phyloP scores from a whole-genome alignment of 2,329 filamentous ascomycete species.

The Cladophialophora carrionii region DNA sequence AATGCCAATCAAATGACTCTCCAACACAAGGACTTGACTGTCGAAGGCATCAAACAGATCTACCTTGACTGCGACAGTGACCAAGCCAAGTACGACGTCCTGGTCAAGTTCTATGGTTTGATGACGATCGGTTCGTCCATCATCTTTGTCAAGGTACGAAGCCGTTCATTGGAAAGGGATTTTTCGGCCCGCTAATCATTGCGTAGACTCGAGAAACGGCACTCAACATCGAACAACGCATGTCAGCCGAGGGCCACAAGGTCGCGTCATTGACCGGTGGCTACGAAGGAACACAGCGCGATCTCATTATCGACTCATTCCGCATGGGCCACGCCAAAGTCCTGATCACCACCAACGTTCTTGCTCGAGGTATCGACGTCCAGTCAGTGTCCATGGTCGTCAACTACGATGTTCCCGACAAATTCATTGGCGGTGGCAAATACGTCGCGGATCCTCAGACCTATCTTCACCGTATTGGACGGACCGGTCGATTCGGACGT shows the following conservation, averaged over 20 bases:
- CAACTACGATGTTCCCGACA: conserved; percentile 74
- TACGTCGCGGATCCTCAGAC: conserved; percentile 80
- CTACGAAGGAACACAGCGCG: conserved; percentile 80
- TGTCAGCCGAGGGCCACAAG: conserved; percentile 86
- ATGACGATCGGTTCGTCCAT: conserved; percentile 98
- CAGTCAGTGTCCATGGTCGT: conserved; percentile 94
- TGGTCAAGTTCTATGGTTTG: conserved; percentile 91
- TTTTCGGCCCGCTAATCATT: conserved; percentile 21
- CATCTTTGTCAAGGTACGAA: conserved; percentile 86
- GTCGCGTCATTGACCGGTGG: conserved; percentile 88
- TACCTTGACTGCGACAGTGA: conserved; percentile 90
- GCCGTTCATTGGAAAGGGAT: background rate
- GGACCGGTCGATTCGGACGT: conserved; percentile 93
- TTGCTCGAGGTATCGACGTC: conserved; percentile 93
- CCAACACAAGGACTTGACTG: conserved; percentile 86
- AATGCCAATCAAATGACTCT: conserved; percentile 84
- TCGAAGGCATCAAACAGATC: conserved; percentile 96
- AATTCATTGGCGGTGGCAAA: conserved; percentile 39
- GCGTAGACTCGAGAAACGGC: conserved; percentile 80
- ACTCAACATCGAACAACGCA: conserved; percentile 78
- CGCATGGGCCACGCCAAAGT: conserved; percentile 87
- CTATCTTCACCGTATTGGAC: conserved; percentile 95
- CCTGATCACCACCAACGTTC: conserved; percentile 94
- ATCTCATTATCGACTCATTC: conserved; percentile 83
- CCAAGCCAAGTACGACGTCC: conserved; percentile 79